Percentiles rank a stretch among this genome's conserved stretches.
Evolutionary conservation across 371 early-diverging fungal species (phyloP).

Genomic region (Circinella umbellata): DNA sequence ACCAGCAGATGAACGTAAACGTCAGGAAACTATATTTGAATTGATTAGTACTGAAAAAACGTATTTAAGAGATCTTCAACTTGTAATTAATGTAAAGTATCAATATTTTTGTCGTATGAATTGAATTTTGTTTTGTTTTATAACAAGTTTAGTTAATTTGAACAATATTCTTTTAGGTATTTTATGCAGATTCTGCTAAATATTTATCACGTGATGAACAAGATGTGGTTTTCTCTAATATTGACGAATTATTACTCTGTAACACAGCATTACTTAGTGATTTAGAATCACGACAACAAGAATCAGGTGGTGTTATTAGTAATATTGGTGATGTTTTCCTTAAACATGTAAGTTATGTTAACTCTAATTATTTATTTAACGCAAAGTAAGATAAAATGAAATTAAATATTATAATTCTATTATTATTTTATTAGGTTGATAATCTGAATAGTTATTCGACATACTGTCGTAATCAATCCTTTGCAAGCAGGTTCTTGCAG

Average conservation of each 20-base stretch:
- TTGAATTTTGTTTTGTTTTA: too few species aligned
- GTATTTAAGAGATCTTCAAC: conserved; percentile 82
- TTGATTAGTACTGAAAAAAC: conserved; percentile 83
- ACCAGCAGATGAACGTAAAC: conserved; percentile 67
- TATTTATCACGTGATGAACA: conserved; percentile 45
- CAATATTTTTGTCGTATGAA: too few species aligned
- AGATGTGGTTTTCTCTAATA: conserved; percentile 65
- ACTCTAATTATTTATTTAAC: not conserved
- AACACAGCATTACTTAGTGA: conserved; percentile 77
- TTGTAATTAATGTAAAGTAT: conserved; percentile 72
- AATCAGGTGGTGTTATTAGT: conserved; percentile 55
- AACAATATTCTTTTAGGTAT: conserved; percentile 36
- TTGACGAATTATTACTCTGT: conserved; percentile 71
- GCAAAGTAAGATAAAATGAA: not conserved
- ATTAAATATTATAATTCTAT: not conserved
- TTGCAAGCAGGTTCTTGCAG: conserved; percentile 67
- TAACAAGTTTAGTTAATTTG: too few species aligned
- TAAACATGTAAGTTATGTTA: conserved; percentile 48
- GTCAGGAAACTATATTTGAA: conserved; percentile 92
- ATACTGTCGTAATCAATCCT: conserved; percentile 73
- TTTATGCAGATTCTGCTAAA: conserved; percentile 52
- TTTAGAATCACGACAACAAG: conserved; percentile 63
- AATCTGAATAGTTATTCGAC: conserved; percentile 63
- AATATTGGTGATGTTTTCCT: conserved; percentile 67
- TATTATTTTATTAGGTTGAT: conserved; percentile 36